Conservation (phyloP, 1,139 yeast species). For the Nadsonia starkeyi-henricii region DNA sequence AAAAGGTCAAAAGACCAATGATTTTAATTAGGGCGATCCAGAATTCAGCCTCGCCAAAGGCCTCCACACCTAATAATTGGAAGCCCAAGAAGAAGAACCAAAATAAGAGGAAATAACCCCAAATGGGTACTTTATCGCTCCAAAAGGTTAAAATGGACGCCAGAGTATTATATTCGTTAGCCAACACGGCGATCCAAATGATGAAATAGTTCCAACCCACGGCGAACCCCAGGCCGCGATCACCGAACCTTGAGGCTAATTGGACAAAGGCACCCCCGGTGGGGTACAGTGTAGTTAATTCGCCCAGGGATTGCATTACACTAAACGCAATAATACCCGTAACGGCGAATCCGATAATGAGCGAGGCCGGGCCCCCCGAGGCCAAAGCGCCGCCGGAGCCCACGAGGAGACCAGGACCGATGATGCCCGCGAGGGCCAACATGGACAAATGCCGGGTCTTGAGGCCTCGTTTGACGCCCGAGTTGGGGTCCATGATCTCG, state of each 20-base stretch:
- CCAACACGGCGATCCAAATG: slow-evolving; percentile 46
- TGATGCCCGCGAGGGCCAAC: slow-evolving; percentile 55
- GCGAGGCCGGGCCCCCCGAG: slow-evolving; percentile 51
- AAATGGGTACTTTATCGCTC: slow-evolving; percentile 48
- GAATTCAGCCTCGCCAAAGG: slow-evolving; percentile 56
- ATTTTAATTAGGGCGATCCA: slow-evolving; percentile 48
- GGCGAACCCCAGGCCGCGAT: slow-evolving; percentile 45
- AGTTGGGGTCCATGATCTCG: slow-evolving; percentile 19
- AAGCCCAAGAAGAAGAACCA: slow-evolving; percentile 41
- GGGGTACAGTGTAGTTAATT: slow-evolving; percentile 49
- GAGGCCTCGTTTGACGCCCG: slow-evolving; percentile 36
- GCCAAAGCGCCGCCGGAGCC: slow-evolving; percentile 50
- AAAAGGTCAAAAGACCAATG: slow-evolving; percentile 41
- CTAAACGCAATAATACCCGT: slow-evolving; percentile 47
- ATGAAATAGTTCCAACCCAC: slow-evolving; percentile 52
- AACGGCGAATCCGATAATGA: slow-evolving; percentile 42
- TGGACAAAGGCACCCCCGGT: slow-evolving; percentile 50
- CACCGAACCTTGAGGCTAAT: slow-evolving; percentile 43
- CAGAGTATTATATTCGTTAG: slow-evolving; percentile 44
- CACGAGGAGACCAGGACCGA: slow-evolving; percentile 55
- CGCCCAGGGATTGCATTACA: slow-evolving; percentile 51
- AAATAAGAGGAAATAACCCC: slow-evolving; percentile 42
- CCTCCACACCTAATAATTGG: slow-evolving; percentile 42
- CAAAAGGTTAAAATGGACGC: slow-evolving; percentile 41
- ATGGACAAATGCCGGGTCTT: slow-evolving; percentile 37